A percentile compares a stretch with the other conserved stretches of the same genome.
Conservation (phyloP, 2,329 filamentous ascomycete species). For the Trichoderma polysporum region DNA sequence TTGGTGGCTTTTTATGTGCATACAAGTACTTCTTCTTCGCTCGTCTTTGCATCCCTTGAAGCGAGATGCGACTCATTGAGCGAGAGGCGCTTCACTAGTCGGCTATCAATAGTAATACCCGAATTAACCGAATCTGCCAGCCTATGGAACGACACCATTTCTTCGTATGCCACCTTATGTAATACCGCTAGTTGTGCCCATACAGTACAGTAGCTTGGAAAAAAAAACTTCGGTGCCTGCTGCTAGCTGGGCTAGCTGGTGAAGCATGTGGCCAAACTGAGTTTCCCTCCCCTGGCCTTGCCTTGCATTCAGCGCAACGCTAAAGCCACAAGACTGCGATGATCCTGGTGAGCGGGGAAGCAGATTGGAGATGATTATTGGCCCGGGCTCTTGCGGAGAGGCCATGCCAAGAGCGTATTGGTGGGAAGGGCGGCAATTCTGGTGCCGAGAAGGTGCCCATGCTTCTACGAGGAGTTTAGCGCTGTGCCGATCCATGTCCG, state of each 20-base stretch:
- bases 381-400: neutral
- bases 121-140: neutral
- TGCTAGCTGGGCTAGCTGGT: neutral
- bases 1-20: neutral
- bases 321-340: neutral
- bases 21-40: neutral
- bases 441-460: neutral
- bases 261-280: neutral
- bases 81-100: neutral
- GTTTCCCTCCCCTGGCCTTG: neutral
- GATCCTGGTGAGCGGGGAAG: neutral
- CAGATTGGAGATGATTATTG: neutral
- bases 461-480: neutral
- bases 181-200: neutral
- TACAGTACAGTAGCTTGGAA: neutral
- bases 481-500: neutral
- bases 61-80: too few relatives aligned
- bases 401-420: neutral
- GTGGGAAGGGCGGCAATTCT: neutral
- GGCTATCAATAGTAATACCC: neutral
- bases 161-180: neutral
- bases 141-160: neutral
- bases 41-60: neutral
- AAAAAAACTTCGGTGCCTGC: neutral
- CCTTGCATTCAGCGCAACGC: neutral